Base-by-base conservation (phyloP, 108 stramenopile genomes). In the Mayamaea pseudoterrestris region DNA sequence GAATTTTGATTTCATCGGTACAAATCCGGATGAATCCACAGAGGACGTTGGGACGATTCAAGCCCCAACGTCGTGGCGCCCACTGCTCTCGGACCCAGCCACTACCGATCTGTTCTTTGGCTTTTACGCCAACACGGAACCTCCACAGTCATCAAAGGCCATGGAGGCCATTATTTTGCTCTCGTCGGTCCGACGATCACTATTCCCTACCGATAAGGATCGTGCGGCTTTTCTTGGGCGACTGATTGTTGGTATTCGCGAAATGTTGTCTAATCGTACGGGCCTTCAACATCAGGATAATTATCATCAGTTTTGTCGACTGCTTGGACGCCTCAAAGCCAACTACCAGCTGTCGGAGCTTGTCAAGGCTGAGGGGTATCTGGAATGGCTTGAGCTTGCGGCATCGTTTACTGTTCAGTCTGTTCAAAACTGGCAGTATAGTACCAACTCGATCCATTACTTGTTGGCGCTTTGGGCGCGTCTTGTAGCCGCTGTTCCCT, bases 21-120 rank as follows among this genome's bases (percentile, higher is more conserved):
- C 97, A 24, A 96, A 95, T 61, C 93, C 95, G 24, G 94, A 96
- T 55, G 95, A 98, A 74, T 89, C 90, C 25, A 76, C 93, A 13
- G 97, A 98, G 62, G 95, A 98, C 50, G 92, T 96, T 16, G 94
- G 95, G 13, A 95, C 95, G 7, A 93, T 98, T 51, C 96, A 97
- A 66, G 94, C 90, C 18, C 97, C 97, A 3, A 79, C 83, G 14
- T 76, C 88, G 8, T 98, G 97, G 97, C 58, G 93, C 57, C 50
- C 68, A 8, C 66, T 94, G 8, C 44, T 98, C 8, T 78, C 85
- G 43, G 90, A 95, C 58, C 65, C 89, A 0, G 79, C 74, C 36
- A 96, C 90, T 9, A 82, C 84, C 20, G 80, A 83, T 7, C 68
- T 95, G 5, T 56, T 98, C 18, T 80, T 98, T 55, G 90, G 93